Percentiles rank a stretch among this genome's conserved stretches.
Evolutionary conservation across 768 basidiomycete species (phyloP).

Genomic region (Xerocomellus intermedius): DNA sequence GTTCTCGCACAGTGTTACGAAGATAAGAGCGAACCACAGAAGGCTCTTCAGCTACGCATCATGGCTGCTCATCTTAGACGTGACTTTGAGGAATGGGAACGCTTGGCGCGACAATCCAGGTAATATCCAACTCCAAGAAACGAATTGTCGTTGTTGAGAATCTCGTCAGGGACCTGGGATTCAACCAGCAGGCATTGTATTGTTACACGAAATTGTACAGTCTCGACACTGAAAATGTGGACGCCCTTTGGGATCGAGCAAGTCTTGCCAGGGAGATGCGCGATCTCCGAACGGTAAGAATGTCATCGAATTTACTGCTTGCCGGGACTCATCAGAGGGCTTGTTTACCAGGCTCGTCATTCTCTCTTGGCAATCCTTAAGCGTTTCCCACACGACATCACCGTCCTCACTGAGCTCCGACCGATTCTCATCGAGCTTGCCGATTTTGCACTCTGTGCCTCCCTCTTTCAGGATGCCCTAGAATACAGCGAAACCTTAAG

Average conservation of each 20-base stretch:
- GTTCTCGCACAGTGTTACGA: conserved; percentile 38
- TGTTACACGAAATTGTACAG: conserved; percentile 84
- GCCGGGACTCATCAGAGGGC: not conserved
- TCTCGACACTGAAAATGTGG: conserved; percentile 77
- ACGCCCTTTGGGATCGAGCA: conserved; percentile 89
- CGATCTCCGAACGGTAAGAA: conserved; percentile 61
- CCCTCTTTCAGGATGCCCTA: conserved; percentile 72
- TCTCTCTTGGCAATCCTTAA: conserved; percentile 28
- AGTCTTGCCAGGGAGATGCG: conserved; percentile 74
- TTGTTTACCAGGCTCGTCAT: conserved; percentile 23
- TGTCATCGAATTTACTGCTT: not conserved
- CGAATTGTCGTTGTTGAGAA: conserved; percentile 67
- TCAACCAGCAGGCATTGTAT: conserved; percentile 85
- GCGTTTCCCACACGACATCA: conserved; percentile 62
- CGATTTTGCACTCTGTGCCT: conserved; percentile 62
- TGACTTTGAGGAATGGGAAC: conserved; percentile 86
- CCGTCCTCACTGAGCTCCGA: conserved; percentile 74
- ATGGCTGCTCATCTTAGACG: conserved; percentile 70
- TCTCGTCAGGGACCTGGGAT: conserved; percentile 54
- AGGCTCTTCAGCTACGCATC: conserved; percentile 16
- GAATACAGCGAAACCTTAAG: conserved; percentile 53
- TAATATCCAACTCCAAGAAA: conserved; percentile 34
- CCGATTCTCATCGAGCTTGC: conserved; percentile 53
- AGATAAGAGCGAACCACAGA: conserved; percentile 15
- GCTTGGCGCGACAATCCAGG: conserved; percentile 74